Base-by-base conservation (phyloP, 495 filamentous ascomycete genomes). In the Penicillium alfredii region DNA sequence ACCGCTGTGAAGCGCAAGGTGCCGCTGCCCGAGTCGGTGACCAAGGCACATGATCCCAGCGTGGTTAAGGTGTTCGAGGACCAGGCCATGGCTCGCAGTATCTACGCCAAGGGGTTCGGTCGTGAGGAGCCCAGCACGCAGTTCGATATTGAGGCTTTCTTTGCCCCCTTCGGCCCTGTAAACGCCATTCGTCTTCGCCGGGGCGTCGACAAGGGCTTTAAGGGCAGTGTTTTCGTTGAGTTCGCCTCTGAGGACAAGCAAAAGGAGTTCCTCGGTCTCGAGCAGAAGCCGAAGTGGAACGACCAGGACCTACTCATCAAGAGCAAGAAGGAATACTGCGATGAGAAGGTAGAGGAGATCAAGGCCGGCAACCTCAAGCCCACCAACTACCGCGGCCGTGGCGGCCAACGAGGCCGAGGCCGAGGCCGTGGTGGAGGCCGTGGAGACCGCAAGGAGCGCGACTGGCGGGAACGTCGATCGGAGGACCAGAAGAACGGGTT, bases 151-250 rank as follows among this genome's bases (percentile, higher is more conserved):
- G 93, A 98, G 60, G 74, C 75, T n/a, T 93, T 93, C 66, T 90
- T 97, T 54, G 75, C 79, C 23, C 75, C 78, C 23, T 85, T 78
- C 59, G 93, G 90, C 10, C 73, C 82, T 5, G 75, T 82, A 44
- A 85, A 86, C 38, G 73, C 76, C n/a, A 81, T 98, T 41, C 88
- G 88, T 44, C 81, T 97, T 30, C 88, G 92, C 39, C 88, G 93
- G 38, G 66, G 71, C n/a, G 41, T 64, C 9, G 63, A 73, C 31
- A 78, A 76, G 49, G 47, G 56, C 14, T 97, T 96, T 75, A 98
- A 98, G 72, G 86, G 86, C 25, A 94, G 87, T 33, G 80, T 96
- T 16, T 97, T 94, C 50, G 88, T 96, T 33, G 89, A 96, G 62
- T 97, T 96, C 56, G 68, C 68, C 20, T 72, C 73, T 33, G 80